phyloP scores from a whole-genome alignment of 345 rosid species.

The Eutrema heterophyllum region DNA sequence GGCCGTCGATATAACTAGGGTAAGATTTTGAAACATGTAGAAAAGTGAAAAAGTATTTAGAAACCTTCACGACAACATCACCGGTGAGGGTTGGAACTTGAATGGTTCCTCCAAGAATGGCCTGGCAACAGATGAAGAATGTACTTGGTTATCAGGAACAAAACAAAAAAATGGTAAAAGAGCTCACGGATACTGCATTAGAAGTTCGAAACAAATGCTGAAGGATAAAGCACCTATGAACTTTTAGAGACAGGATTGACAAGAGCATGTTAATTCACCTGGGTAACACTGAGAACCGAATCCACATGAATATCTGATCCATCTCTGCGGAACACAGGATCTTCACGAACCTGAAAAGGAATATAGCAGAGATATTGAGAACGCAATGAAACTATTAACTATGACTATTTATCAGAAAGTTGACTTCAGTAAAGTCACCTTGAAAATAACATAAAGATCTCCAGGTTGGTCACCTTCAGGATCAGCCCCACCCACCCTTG shows the following conservation, averaged over 20 bases:
- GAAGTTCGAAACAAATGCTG: background rate
- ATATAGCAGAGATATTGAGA: background rate
- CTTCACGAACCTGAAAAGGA: constrained; percentile 70
- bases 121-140: constrained; percentile 47
- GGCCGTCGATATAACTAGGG: background rate
- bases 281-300: constrained; percentile 68
- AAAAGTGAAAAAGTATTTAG: constrained; percentile 4
- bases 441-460: constrained; percentile 76
- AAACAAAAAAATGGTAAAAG: background rate
- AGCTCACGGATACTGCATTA: background rate
- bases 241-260: background rate
- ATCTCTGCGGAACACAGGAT: constrained; percentile 94
- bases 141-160: background rate
- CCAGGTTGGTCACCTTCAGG: constrained; percentile 96
- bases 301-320: constrained; percentile 90
- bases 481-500: constrained; percentile 87
- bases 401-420: background rate
- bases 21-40: background rate
- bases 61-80: constrained; percentile 96
- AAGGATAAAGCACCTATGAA: background rate
- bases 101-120: constrained; percentile 93
- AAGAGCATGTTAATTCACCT: constrained; percentile 44
- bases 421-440: constrained; percentile 40
- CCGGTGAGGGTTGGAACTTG: constrained; percentile 98
- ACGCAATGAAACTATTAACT: background rate